A percentile compares a stretch with the other conserved stretches of the same genome.
Evolutionary conservation across 441 rosid species (phyloP).

Genomic region (Populus trichocarpa): DNA sequence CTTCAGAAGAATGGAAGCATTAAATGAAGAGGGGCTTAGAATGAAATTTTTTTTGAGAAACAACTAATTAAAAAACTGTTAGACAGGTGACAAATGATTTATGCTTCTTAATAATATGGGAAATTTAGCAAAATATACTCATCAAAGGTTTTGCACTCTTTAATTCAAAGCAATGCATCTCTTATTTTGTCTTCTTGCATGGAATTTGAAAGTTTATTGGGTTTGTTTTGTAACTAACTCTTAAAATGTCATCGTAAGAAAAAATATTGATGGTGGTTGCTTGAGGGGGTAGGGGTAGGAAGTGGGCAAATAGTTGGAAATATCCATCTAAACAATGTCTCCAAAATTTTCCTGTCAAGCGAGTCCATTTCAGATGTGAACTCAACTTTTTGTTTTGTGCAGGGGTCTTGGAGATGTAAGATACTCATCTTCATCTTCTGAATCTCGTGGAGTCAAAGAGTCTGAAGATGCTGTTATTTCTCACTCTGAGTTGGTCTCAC

Average conservation of each 20-base stretch:
- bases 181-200: too few relatives aligned
- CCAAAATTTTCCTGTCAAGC: background rate
- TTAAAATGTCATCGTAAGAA: too few relatives aligned
- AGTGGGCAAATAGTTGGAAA: background rate
- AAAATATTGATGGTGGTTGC: too few relatives aligned
- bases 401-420: conserved; percentile 31
- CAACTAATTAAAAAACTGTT: background rate
- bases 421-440: conserved; percentile 26
- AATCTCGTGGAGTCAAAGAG: conserved; percentile 33
- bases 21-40: background rate
- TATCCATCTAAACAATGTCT: background rate
- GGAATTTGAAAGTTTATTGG: too few relatives aligned
- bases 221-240: too few relatives aligned
- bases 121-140: background rate
- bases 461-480: conserved; percentile 37
- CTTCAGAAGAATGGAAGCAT: background rate
- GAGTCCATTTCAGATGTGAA: background rate
- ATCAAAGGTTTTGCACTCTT: background rate
- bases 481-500: conserved; percentile 39
- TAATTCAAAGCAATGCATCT: too few relatives aligned
- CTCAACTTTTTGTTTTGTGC: conserved; percentile 18
- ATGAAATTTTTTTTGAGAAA: background rate
- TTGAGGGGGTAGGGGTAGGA: background rate
- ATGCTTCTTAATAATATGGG: background rate
- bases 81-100: background rate